Percentiles rank a stretch among this genome's conserved stretches.
Conservation (phyloP, 495 filamentous ascomycete genomes). For the Lentithecium fluviatile region DNA sequence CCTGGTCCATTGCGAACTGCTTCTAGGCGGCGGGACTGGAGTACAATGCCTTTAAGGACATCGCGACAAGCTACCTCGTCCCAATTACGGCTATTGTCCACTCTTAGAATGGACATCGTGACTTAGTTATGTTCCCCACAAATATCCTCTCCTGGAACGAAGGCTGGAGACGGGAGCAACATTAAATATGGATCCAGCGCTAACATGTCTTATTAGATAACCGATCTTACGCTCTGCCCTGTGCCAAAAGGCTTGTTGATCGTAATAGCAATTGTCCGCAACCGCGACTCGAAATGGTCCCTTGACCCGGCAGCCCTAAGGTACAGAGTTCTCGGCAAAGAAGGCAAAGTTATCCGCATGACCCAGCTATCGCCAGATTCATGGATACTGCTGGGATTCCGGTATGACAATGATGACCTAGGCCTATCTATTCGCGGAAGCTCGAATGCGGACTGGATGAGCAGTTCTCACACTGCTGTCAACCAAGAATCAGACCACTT, state of each 20-base stretch:
- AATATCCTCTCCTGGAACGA: constrained; percentile 16
- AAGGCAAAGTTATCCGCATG: constrained; percentile 21
- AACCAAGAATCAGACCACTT: constrained; percentile 1
- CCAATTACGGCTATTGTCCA: constrained; percentile 1
- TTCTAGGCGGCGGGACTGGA: constrained; percentile 7
- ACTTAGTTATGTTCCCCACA: constrained; percentile 15
- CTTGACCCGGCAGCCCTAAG: constrained; percentile 2
- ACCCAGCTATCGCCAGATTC: constrained; percentile 13
- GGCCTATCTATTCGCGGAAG: constrained; percentile 5
- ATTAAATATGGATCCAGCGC: constrained; percentile 2
- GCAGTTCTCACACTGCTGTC: constrained; percentile 3
- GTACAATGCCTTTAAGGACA: constrained; percentile 12
- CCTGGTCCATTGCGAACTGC: constrained; percentile 4
- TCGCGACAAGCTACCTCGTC: constrained; percentile 9
- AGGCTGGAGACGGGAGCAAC: constrained; percentile 6
- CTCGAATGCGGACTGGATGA: constrained; percentile 10
- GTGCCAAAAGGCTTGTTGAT: constrained; percentile 15
- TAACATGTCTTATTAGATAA: constrained; percentile 25
- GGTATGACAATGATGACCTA: constrained; percentile 18
- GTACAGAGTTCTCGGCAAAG: constrained; percentile 6
- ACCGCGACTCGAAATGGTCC: constrained; percentile 6
- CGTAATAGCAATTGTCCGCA: constrained; percentile 13
- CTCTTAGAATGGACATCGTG: constrained; percentile 3
- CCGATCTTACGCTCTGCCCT: constrained; percentile 16
- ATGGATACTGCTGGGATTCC: constrained; percentile 18